phyloP scores from a whole-genome alignment of 2,329 filamentous ascomycete genomes.

The Penicillium capsulatum region DNA sequence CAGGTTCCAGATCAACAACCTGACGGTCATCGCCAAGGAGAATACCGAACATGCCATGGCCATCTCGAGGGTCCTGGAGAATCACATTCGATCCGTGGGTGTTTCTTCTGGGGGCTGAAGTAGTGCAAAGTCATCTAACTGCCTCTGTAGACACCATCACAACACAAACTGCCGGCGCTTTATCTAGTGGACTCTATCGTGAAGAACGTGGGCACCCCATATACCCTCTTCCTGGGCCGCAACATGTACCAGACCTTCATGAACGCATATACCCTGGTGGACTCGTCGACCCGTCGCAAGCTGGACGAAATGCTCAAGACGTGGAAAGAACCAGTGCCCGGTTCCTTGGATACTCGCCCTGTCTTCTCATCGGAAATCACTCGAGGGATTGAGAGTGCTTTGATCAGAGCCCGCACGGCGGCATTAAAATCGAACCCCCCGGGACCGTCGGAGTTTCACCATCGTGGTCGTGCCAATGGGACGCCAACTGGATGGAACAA shows the following conservation, averaged over 20 bases:
- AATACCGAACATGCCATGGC: constrained; percentile 93
- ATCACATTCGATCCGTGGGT: constrained; percentile 93
- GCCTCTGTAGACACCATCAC: constrained; percentile 67
- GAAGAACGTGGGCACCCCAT: constrained; percentile 97
- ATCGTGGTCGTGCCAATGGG: constrained; percentile 48
- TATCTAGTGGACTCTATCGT: constrained; percentile 98
- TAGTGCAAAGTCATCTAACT: constrained; percentile 13
- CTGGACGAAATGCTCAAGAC: constrained; percentile 97
- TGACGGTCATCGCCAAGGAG: constrained; percentile 96
- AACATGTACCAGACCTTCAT: constrained; percentile 94
- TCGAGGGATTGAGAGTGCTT: constrained; percentile 84
- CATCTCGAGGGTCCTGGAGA: constrained; percentile 84
- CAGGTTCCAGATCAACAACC: constrained; percentile 91
- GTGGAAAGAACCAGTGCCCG: constrained; percentile 95
- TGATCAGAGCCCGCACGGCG: constrained; percentile 74
- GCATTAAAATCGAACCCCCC: constrained; percentile 49
- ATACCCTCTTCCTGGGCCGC: constrained; percentile 88
- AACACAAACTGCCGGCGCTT: constrained; percentile 88
- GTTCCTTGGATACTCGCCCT: constrained; percentile 84
- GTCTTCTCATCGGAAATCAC: constrained; percentile 87
- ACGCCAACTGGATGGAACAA: constrained; percentile 62
- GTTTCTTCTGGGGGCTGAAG: constrained; percentile 11
- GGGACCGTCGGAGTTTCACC: constrained; percentile 54
- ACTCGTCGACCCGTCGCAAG: constrained; percentile 74
- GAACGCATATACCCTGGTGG: constrained; percentile 90